Base-by-base conservation (phyloP, 2,329 filamentous ascomycete species). In the Fusarium pseudocircinatum region DNA sequence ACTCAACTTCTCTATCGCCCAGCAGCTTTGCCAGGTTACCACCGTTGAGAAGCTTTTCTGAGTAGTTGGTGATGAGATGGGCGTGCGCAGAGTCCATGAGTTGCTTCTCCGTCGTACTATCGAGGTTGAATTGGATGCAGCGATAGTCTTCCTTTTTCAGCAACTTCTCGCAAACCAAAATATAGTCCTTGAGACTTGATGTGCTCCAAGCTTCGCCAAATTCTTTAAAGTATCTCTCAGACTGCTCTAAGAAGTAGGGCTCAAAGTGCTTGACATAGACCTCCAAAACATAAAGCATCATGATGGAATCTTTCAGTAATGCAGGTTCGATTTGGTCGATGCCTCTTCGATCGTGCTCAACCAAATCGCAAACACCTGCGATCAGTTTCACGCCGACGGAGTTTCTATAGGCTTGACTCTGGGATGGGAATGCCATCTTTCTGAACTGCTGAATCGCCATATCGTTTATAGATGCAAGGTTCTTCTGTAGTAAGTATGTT, bases 221-320 rank as follows among this genome's bases (percentile, higher is more conserved):
- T 9, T 88, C 85, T 30, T 84, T 79, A 72, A 96, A 91, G 77
- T 92, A 98, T 1, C 83, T 79, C 60, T 89, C 87, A 1, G 96
- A 96, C 11, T 88, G 82, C 14, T 86, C 83, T 60, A 97, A 83
- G 71, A 98, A 92, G 9, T 86, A 84, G 8, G 92, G 91, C 81
- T 98, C 96, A 75, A 99, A 97, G 20, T 89, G 86, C 67, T 87
- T 92, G 1, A 87, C 89, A 81, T 98, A 99, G 7, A 96, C 90
- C 60, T 91, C 90, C 50, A 98, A 88, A n/a, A 95, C 89, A 75
- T 97, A 92, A 69, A 98, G 88, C 89, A 98, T 94, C 66, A 91
- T 89, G 57, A 98, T 90, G 1, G 93, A 88, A 63, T 94, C 90
- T 72, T 89, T 90, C 59, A 98, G 89, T n/a, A 95, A 83, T 7